Conservation (phyloP, 176 grass and related monocot species). For the Carex kokanica region DNA sequence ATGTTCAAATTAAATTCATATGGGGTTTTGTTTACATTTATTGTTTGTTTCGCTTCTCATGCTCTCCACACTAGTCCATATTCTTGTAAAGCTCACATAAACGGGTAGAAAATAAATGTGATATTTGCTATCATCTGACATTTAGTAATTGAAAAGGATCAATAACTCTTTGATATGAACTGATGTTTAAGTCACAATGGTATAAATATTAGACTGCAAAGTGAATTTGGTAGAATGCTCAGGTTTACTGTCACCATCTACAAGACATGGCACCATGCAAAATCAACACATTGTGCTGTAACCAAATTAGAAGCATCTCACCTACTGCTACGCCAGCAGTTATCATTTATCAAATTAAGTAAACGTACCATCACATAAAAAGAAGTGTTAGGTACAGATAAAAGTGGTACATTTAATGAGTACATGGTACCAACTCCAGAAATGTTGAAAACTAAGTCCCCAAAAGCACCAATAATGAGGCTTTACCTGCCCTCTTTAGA, state of each 20-base stretch:
- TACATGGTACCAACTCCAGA: constrained; percentile 23
- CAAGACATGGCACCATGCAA: constrained; percentile 18
- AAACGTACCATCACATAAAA: constrained; percentile 6
- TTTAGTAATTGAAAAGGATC: background rate
- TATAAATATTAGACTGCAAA: background rate
- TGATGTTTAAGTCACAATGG: background rate
- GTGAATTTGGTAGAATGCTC: constrained; percentile 16
- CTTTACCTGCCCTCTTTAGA: constrained; percentile 6
- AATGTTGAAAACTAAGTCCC: constrained; percentile 16
- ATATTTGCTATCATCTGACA: background rate
- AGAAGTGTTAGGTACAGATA: constrained; percentile 23
- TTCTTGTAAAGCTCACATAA: background rate
- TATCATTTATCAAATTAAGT: constrained; percentile 16
- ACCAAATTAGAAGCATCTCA: constrained; percentile 26
- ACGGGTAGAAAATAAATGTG: background rate
- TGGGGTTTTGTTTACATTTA: background rate
- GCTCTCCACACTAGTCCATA: background rate
- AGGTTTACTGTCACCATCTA: constrained; percentile 15
- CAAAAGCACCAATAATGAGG: constrained; percentile 28
- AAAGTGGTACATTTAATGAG: constrained; percentile 2
- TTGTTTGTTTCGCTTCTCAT: background rate
- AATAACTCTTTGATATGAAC: background rate
- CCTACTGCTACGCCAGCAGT: constrained; percentile 7
- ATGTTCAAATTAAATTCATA: background rate
- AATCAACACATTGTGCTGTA: background rate